Conservation (phyloP, 2,329 filamentous ascomycete genomes). For the Raffaelea ambrosiae region DNA sequence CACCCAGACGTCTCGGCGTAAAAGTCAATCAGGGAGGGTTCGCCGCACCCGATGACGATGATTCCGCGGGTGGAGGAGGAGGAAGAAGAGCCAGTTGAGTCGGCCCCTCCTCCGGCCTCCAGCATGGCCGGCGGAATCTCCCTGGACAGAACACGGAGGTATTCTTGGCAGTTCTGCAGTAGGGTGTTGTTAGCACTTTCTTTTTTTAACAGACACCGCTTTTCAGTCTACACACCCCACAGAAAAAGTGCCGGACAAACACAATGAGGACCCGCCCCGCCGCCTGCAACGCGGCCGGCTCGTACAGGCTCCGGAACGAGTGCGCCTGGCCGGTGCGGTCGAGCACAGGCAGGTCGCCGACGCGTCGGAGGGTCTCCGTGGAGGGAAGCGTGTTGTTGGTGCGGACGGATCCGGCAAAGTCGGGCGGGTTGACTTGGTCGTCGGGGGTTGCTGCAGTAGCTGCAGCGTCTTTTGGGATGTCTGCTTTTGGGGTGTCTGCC, state of each 20-base stretch:
- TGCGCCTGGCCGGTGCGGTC: conserved; percentile 52
- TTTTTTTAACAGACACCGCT: background rate
- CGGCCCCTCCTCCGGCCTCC: no score
- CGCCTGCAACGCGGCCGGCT: conserved; percentile 42
- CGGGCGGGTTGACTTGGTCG: no score
- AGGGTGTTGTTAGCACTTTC: no score
- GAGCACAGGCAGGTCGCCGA: conserved; percentile 49
- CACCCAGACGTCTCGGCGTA: conserved; percentile 57
- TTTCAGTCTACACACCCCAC: conserved; percentile 49
- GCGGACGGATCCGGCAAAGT: conserved; percentile 48
- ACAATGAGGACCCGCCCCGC: conserved; percentile 56
- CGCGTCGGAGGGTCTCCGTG: conserved; percentile 35
- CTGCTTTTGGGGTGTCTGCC: no score
- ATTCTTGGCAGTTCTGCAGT: conserved; percentile 67
- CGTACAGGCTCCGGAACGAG: conserved; percentile 56
- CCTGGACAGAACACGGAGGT: conserved; percentile 53
- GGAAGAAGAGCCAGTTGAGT: no score
- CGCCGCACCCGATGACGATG: conserved; percentile 64
- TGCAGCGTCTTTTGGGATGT: no score
- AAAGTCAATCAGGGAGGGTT: conserved; percentile 57
- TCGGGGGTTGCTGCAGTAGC: no score
- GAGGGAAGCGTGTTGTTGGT: conserved; percentile 49
- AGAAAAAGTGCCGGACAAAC: conserved; percentile 75
- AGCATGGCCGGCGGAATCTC: conserved; percentile 45
- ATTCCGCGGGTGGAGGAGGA: conserved; percentile 53